phyloP scores from a whole-genome alignment of 345 rosid species.

The Rhodamnia rubescens region DNA sequence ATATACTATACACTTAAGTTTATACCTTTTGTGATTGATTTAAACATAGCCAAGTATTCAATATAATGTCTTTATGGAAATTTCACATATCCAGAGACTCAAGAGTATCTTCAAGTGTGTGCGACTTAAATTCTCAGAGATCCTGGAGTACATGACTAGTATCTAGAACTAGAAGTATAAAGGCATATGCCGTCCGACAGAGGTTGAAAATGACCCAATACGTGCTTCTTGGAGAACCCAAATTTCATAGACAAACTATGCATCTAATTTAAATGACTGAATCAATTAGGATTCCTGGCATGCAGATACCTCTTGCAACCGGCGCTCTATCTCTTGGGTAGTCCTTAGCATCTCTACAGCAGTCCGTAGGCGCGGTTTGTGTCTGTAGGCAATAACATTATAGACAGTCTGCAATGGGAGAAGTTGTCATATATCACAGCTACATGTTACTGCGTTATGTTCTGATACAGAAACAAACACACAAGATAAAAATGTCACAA shows the following conservation, averaged over 20 bases:
- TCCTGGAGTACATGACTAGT: background rate
- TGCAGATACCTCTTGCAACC: slow-evolving; percentile 41
- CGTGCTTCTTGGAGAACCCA: background rate
- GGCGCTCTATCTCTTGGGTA: slow-evolving; percentile 62
- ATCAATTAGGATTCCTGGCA: background rate
- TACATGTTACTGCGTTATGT: background rate
- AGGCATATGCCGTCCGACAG: background rate
- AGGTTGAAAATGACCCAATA: background rate
- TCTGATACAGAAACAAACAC: background rate
- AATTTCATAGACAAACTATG: background rate
- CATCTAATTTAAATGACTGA: background rate
- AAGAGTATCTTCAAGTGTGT: background rate
- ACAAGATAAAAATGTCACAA: background rate
- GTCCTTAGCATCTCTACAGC: slow-evolving; percentile 73
- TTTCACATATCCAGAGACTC: background rate
- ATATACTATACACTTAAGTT: too few relatives aligned
- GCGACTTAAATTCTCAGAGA: background rate
- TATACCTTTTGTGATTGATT: too few relatives aligned
- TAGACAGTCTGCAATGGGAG: slow-evolving; percentile 45
- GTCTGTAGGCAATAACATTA: slow-evolving; percentile 66
- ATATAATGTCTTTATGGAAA: background rate
- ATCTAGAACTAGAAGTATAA: background rate
- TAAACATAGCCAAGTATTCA: background rate
- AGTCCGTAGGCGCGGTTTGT: slow-evolving; percentile 63
- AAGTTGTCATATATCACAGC: background rate